Percentiles rank a stretch among this genome's conserved stretches.
Conservation (phyloP, 2,329 filamentous ascomycete species). For the Beauveria medogensis region DNA sequence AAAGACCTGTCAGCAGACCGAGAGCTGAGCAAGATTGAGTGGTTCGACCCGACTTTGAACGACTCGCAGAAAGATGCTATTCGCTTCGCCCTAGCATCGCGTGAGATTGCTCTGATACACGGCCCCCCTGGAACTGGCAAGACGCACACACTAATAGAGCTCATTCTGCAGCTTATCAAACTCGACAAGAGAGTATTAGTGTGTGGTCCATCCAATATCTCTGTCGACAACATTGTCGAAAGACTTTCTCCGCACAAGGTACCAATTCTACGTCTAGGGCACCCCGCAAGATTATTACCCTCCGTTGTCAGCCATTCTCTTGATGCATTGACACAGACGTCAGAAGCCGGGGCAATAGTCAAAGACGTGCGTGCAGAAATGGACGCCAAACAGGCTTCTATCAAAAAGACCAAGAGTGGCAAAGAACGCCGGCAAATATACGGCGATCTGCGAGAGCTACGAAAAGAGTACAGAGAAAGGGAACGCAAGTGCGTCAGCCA, state of each 20-base stretch:
- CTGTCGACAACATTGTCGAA: conserved; percentile 97
- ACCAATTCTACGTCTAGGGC: conserved; percentile 81
- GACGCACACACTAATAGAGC: conserved; percentile 90
- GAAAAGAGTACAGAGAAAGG: conserved; percentile 80
- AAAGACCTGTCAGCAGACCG: conserved; percentile 34
- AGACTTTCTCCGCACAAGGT: conserved; percentile 77
- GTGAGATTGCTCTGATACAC: conserved; percentile 83
- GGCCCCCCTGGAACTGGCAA: conserved; percentile 96
- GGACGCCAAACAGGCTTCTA: conserved; percentile 81
- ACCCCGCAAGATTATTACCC: conserved; percentile 83
- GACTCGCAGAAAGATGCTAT: conserved; percentile 61
- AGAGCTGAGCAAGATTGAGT: conserved; percentile 41
- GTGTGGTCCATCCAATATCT: conserved; percentile 95
- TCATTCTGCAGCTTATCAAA: conserved; percentile 83
- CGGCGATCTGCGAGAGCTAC: conserved; percentile 71
- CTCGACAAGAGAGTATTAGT: conserved; percentile 70
- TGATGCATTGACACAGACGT: conserved; percentile 83
- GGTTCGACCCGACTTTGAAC: conserved; percentile 55
- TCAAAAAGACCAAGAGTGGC: conserved; percentile 78
- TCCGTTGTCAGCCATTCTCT: conserved; percentile 84
- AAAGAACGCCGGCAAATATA: conserved; percentile 77
- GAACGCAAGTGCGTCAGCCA: conserved; percentile 74
- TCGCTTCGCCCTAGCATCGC: conserved; percentile 73
- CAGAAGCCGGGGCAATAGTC: conserved; percentile 82
- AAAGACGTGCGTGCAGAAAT: conserved; percentile 87